Conservation (phyloP, 2,329 filamentous ascomycete genomes). For the Zymoseptoria crescenta region DNA sequence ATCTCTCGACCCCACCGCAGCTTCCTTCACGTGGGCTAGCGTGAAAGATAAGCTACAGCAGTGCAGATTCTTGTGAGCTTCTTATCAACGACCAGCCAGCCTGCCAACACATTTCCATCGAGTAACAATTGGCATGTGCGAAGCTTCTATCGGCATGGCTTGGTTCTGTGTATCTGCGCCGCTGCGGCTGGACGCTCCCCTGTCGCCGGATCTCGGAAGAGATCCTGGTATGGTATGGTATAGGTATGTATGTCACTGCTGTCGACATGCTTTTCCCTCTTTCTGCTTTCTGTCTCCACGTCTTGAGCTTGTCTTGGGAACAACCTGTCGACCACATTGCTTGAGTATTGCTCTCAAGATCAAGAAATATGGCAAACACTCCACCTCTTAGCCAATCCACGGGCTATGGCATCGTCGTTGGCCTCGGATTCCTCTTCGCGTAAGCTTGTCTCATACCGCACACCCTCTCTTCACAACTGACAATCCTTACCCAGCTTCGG, state of each 20-base stretch:
- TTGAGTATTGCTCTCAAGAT: background rate
- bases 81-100: background rate
- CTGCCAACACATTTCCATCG: background rate
- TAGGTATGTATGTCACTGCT: no score
- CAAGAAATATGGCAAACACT: slow-evolving; percentile 15
- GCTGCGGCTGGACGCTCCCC: no score
- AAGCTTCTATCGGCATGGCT: background rate
- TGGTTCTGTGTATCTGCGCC: no score
- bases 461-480: background rate
- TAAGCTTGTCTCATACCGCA: slow-evolving; percentile 20
- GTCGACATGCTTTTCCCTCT: no score
- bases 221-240: no score
- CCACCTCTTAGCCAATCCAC: slow-evolving; percentile 49
- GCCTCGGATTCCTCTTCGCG: slow-evolving; percentile 66
- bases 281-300: no score
- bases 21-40: no score
- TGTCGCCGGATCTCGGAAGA: no score
- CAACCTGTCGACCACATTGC: background rate
- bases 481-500: slow-evolving; percentile 41
- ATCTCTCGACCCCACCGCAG: background rate
- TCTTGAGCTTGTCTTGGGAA: no score
- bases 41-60: no score
- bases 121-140: background rate
- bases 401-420: slow-evolving; percentile 71
- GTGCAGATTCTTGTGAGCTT: background rate